phyloP scores from a whole-genome alignment of 208 protist species.

The Wallacemonas rigidus region DNA sequence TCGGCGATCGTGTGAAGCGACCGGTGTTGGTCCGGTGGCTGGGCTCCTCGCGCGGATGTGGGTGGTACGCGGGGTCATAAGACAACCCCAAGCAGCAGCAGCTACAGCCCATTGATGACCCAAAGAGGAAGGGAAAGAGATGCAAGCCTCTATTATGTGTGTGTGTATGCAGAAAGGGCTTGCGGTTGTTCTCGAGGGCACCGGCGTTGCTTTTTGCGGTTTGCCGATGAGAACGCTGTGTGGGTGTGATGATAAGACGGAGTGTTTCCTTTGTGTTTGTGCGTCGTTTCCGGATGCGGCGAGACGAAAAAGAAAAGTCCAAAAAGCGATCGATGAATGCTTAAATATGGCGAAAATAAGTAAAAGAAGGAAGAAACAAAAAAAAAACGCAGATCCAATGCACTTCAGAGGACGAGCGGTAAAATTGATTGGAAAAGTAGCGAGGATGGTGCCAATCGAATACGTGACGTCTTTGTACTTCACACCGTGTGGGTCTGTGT shows the following conservation, averaged over 20 bases:
- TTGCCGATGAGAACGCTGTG: too few species aligned
- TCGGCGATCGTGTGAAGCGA: neutral
- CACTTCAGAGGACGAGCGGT: neutral
- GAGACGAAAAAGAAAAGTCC: neutral
- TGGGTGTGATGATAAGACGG: too few species aligned
- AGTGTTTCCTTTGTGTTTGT: too few species aligned
- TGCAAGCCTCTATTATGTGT: neutral
- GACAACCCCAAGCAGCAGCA: slow-evolving; percentile 24
- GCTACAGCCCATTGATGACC: slow-evolving; percentile 10
- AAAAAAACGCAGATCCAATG: neutral
- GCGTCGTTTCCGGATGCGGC: too few species aligned
- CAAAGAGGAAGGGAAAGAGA: too few species aligned
- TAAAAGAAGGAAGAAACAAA: neutral
- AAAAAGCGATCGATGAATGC: neutral
- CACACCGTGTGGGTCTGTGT: too few species aligned
- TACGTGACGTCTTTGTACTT: too few species aligned
- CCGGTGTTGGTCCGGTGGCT: neutral
- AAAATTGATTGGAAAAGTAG: neutral
- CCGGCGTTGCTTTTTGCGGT: too few species aligned
- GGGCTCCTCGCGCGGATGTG: neutral
- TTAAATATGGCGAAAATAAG: neutral
- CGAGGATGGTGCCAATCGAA: too few species aligned
- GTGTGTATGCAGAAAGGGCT: slow-evolving; percentile 5
- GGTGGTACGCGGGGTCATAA: neutral
- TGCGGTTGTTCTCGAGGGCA: too few species aligned